Percentiles rank a stretch among this genome's conserved stretches.
Evolutionary conservation across 176 grass and related monocot genomes (phyloP).

Genomic region (Dendrocalamus sinicus): DNA sequence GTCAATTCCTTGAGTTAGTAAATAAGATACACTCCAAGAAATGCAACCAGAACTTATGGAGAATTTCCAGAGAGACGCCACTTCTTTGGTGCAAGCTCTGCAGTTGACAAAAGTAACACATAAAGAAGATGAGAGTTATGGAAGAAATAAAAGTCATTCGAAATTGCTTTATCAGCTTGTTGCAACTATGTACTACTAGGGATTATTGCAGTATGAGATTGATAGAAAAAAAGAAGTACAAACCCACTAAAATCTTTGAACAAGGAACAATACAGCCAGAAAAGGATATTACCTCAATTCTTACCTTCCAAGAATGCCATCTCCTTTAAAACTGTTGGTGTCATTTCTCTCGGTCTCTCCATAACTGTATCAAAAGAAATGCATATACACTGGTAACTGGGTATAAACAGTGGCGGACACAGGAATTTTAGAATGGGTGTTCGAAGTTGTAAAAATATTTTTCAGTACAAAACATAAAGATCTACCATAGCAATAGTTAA

Average conservation of each 20-base stretch:
- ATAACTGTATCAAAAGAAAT: slow-evolving; percentile 63
- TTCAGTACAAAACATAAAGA: too few species aligned
- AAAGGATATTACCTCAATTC: slow-evolving; percentile 24
- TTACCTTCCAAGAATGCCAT: slow-evolving; percentile 90
- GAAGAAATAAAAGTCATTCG: not conserved
- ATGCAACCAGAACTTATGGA: slow-evolving; percentile 61
- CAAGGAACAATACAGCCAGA: not conserved
- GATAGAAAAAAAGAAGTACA: not conserved
- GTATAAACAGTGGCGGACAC: not conserved
- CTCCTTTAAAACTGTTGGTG: slow-evolving; percentile 75
- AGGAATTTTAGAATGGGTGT: too few species aligned
- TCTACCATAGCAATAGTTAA: too few species aligned
- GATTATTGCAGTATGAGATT: not conserved
- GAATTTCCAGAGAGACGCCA: slow-evolving; percentile 81
- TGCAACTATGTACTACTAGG: slow-evolving; percentile 1
- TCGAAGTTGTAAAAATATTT: too few species aligned
- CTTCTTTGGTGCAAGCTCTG: slow-evolving; percentile 86
- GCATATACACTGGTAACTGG: not conserved
- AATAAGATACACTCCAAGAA: slow-evolving; percentile 68
- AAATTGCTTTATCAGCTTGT: slow-evolving; percentile 12
- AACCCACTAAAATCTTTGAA: not conserved
- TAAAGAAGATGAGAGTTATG: slow-evolving; percentile 21
- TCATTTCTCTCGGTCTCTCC: slow-evolving; percentile 86
- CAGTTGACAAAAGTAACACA: slow-evolving; percentile 55
- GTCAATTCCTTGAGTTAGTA: slow-evolving; percentile 81